Evolutionary conservation across 2,329 filamentous ascomycete species (phyloP), one percentile per base, ranked within the genome.

Genomic region (Colletotrichum eremochloae): DNA sequence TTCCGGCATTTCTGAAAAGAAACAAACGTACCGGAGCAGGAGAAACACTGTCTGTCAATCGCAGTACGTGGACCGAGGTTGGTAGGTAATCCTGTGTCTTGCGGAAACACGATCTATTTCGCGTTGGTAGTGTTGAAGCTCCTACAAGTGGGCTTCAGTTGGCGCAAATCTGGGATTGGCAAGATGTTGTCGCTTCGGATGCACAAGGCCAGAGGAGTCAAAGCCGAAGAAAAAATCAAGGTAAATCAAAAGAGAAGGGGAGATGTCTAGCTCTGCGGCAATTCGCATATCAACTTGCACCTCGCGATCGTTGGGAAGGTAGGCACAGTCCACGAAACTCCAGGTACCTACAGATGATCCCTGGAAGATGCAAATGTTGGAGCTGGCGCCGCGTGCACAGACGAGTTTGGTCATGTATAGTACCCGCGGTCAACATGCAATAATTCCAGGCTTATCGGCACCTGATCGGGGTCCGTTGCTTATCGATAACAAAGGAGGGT

Each of bases 401-500:
- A 64, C 58, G 40, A 52, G 52, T 71, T 50, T 38, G 60, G 52
- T 57, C 29, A 24, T 24, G 24, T 1, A 24, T 24, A 24, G 58
- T 58, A 42, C 52, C 52, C 56, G 63, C 46, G 44, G 56, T 48
- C 50, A 57, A 62, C 57, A 57, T 36, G 57, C 50, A 62, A 53
- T 62, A 60, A 68, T 64, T 63, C 31, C 48, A 67, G 29, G 36
- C 63, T 67, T 73, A 68, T 68, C 69, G 69, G 72, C 69, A 74
- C 72, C 69, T 74, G 72, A 74, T 69, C 69, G 61, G 68, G 57
- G 62, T 64, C 15, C 11, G 11, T 4, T 12, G 52, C 36, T 72
- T 72, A 72, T 72, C 69, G 69, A 72, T 69, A 72, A 72, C 48
- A 36, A 6, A 24, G 53, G 20, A 33, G 40, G 40, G 12, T 42